Evolutionary conservation across 2,329 filamentous ascomycete species (phyloP), one percentile per base, ranked within the genome.

Genomic region (Leptographium lundbergii): DNA sequence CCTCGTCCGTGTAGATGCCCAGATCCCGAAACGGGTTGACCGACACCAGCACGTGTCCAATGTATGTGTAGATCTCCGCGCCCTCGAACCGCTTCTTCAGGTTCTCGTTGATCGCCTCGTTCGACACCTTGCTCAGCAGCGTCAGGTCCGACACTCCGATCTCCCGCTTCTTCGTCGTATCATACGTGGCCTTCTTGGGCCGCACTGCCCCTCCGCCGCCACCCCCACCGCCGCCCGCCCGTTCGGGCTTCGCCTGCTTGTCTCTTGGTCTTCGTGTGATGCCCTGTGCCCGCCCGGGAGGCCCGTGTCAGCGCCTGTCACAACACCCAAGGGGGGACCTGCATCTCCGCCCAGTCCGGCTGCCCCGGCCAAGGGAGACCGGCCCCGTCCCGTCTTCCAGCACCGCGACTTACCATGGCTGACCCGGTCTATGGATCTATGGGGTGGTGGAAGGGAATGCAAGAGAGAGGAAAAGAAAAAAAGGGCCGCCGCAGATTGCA

Each of bases 31-130:
- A 99, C 42, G 94, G 94, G 74, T 99, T 99, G 72, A 99, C 94
- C 47, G 94, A 97, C 66, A 99, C 94, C 81, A 99, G 75, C 74
- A 99, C 94, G 87, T 97, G 92, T 76, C 94, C 94, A 72, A 99
- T 99, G 74, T 99, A 99, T 69, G 94, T 99, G 77, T 99, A 99
- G 72, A 99, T 99, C 75, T 99, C 92, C 72, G 81, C 87, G 79
- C 92, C 91, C 71, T 97, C 90, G 74, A 99, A 99, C 63, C 94
- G 86, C 78, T 97, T 95, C 80, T 96, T 96, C 72, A 99, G 73
- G 73, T 99, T 99, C 60, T 97, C 94, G 76, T 99, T 99, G 79
- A 99, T 99, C 62, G 92, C 91, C 73, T 99, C 94, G 73, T 99
- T 97, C 65, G 91, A 96, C 65, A 99, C 95, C 74, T 97, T 97